phyloP scores from a whole-genome alignment of 2,329 filamentous ascomycete genomes.

The Calonectria hawksworthii region DNA sequence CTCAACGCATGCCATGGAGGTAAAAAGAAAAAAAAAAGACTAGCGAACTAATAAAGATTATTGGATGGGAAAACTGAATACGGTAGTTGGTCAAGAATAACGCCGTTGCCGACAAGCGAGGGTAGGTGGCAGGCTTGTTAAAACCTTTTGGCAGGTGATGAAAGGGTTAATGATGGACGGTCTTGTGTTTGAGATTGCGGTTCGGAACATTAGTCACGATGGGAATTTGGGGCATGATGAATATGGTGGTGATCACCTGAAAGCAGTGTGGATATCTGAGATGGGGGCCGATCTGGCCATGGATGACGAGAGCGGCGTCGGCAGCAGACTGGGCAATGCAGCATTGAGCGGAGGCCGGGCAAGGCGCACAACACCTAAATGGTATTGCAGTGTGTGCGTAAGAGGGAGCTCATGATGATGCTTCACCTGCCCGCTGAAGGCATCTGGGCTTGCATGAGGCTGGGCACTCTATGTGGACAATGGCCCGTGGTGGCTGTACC shows the following conservation, averaged over 20 bases:
- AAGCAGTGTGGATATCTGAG: neutral
- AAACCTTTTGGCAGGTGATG: slow-evolving; percentile 16
- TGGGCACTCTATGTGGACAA: neutral
- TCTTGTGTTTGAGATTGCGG: slow-evolving; percentile 25
- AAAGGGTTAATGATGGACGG: slow-evolving; percentile 15
- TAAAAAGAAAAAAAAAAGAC: slow-evolving; percentile 2
- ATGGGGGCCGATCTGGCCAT: neutral
- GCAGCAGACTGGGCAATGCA: slow-evolving; percentile 2
- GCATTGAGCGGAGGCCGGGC: neutral
- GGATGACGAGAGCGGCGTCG: slow-evolving; percentile 24
- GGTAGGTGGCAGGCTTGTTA: neutral
- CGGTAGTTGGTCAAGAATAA: slow-evolving; percentile 14
- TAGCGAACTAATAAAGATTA: neutral
- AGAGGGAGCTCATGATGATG: slow-evolving; percentile 8
- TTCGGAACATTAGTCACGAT: slow-evolving; percentile 29
- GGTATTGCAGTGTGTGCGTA: neutral
- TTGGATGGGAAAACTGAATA: slow-evolving; percentile 12
- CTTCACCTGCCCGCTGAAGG: neutral
- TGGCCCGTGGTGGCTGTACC: slow-evolving; percentile 27
- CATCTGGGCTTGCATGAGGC: slow-evolving; percentile 16
- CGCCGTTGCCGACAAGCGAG: slow-evolving; percentile 29
- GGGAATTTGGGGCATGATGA: slow-evolving; percentile 1
- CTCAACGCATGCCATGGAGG: slow-evolving; percentile 1
- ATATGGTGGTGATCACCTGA: slow-evolving; percentile 21
- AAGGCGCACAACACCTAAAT: neutral